These are phyloP conservation scores for Colletotrichum sp. DNA, from an alignment of 2,329 filamentous ascomycete genomes.

Conservation along the genomic window DNA sequence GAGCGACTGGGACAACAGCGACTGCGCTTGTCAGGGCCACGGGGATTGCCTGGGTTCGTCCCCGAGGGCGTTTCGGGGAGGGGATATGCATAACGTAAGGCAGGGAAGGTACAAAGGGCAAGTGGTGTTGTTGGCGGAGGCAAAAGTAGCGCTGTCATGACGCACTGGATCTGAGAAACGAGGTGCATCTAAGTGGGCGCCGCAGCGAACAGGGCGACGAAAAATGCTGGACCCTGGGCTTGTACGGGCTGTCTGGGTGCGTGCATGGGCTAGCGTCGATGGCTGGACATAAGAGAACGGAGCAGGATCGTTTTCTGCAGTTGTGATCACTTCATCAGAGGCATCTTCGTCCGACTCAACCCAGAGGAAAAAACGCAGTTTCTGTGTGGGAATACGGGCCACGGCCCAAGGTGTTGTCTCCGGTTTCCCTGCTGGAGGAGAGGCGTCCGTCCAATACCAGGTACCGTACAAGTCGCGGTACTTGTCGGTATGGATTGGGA, in stretches of 20 bases:
- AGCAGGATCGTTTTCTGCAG: constrained; percentile 2
- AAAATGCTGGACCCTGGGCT: constrained; percentile 16
- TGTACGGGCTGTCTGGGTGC: neutral
- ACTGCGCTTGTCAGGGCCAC: neutral
- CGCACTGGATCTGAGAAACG: constrained; percentile 15
- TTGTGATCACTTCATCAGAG: constrained; percentile 9
- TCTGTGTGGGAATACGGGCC: constrained; percentile 15
- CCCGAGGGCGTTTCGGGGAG: neutral
- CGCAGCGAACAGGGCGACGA: constrained; percentile 11
- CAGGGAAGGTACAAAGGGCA: neutral
- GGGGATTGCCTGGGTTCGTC: neutral
- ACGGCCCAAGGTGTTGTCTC: neutral
- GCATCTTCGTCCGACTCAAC: constrained; percentile 8
- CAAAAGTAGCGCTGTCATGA: constrained; percentile 12
- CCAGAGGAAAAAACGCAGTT: neutral
- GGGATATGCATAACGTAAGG: neutral
- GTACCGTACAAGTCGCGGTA: constrained; percentile 11
- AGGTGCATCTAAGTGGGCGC: constrained; percentile 11
- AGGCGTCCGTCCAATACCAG: neutral
- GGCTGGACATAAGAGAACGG: neutral
- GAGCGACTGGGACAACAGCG: neutral
- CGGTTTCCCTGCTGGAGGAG: neutral
- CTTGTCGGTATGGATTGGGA: constrained; percentile 10
- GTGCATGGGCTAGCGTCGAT: constrained; percentile 19
- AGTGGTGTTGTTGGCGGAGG: neutral